Percentiles rank a stretch among this genome's conserved stretches.
Conservation (phyloP, 2,329 filamentous ascomycete species). For the Curvularia lunata region DNA sequence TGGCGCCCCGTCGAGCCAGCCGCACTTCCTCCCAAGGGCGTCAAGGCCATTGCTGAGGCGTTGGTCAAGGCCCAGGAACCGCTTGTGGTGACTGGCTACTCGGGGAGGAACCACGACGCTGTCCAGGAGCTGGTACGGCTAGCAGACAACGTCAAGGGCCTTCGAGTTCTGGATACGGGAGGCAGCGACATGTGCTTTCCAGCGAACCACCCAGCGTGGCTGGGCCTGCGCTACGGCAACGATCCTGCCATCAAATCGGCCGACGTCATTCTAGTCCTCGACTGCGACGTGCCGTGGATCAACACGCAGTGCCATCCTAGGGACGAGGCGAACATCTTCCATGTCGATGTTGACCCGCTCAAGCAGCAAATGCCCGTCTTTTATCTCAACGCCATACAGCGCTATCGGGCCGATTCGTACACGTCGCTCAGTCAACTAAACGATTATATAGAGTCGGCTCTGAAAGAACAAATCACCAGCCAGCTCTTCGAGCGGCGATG, state of each 20-base stretch:
- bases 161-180: constrained; percentile 76
- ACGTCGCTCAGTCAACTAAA: constrained; percentile 73
- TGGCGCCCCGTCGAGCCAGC: constrained; percentile 76
- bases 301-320: constrained; percentile 72
- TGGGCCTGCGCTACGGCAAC: constrained; percentile 72
- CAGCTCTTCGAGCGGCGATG: constrained; percentile 56
- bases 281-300: constrained; percentile 95
- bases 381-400: constrained; percentile 60
- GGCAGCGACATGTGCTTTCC: constrained; percentile 83
- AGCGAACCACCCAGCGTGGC: constrained; percentile 61
- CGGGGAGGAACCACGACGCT: constrained; percentile 70
- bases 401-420: constrained; percentile 59
- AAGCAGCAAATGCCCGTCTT: constrained; percentile 68
- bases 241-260: constrained; percentile 76
- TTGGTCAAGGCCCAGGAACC: constrained; percentile 70
- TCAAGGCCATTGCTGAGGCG: constrained; percentile 66
- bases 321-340: constrained; percentile 64
- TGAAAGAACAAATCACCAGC: constrained; percentile 49
- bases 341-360: constrained; percentile 70
- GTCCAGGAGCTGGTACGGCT: constrained; percentile 69
- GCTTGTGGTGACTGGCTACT: constrained; percentile 73
- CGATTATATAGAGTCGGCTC: constrained; percentile 60
- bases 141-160: constrained; percentile 69
- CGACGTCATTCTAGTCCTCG: constrained; percentile 82
- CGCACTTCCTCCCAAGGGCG: constrained; percentile 62